A percentile compares a stretch with the other conserved stretches of the same genome.
phyloP scores from a whole-genome alignment of 106 monocot genomes.

The Dactylorhiza incarnata region DNA sequence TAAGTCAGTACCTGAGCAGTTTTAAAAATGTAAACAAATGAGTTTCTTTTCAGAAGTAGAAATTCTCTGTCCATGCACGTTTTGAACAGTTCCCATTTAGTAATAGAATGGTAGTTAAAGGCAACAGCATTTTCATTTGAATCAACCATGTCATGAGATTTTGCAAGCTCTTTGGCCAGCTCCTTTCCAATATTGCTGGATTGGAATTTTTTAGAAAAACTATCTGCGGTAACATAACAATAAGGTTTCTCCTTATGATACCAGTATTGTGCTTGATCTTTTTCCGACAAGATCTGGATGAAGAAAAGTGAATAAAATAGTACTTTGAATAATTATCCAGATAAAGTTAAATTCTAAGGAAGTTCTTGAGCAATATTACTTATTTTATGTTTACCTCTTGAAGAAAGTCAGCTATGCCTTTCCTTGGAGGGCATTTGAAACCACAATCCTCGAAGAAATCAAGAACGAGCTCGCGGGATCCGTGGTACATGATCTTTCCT shows the following conservation, averaged over 20 bases:
- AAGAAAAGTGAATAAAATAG: background rate
- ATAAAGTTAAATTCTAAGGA: background rate
- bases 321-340: background rate
- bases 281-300: constrained; percentile 69
- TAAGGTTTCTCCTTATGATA: constrained; percentile 17
- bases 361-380: background rate
- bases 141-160: constrained; percentile 39
- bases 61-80: constrained; percentile 63
- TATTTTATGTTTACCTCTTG: constrained; percentile 54
- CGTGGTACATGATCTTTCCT: constrained; percentile 74
- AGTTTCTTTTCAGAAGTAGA: constrained; percentile 78
- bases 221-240: constrained; percentile 37
- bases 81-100: constrained; percentile 69
- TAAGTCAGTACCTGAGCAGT: constrained; percentile 35
- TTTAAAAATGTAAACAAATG: constrained; percentile 73
- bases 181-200: constrained; percentile 32
- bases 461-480: constrained; percentile 40
- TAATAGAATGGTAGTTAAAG: constrained; percentile 41
- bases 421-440: constrained; percentile 82
- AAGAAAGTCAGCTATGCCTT: constrained; percentile 81
- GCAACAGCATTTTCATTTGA: constrained; percentile 43
- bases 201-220: constrained; percentile 49
- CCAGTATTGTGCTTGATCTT: constrained; percentile 92
- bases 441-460: constrained; percentile 72
- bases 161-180: constrained; percentile 30